Evolutionary conservation across 768 basidiomycete species (phyloP), one percentile per base, ranked within the genome.

Genomic region (Rhizopogon salebrosus): DNA sequence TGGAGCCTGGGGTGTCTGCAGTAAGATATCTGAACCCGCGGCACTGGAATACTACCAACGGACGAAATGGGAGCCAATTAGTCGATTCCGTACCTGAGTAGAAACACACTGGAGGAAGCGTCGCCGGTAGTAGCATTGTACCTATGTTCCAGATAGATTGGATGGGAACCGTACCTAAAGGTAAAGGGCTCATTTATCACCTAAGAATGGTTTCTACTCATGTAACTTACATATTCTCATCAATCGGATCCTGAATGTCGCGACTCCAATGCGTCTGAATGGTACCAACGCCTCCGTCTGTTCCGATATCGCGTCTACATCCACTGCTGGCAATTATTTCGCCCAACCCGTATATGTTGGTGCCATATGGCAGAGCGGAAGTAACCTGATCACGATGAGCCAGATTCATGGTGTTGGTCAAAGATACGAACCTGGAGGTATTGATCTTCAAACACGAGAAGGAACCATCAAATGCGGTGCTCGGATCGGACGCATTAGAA

Each of bases 301-400:
- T 70, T 24, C 77, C 78, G 27, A 85, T 73, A 54, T 83, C 77
- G 29, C 85, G 74, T 36, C 86, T 71, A 64, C 86, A 83, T 4
- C 86, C 86, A 53, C 83, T 84, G 61, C 80, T 81, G 1, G 84
- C 76, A 8, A 87, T 70, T 1, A 82, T 80, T 64, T 92, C 88
- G 2, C 89, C 87, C 36, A 91, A 67, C 3, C 89, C 89, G 58
- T 90, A 91, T 41, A 92, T 77, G 58, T 91, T 90, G 3, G 87
- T 76, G 35, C 76, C 72, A 4, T 75, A 62, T 0, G 89, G 86
- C 1, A 91, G 70, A 0, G 83, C 76, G 5, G 86, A 87, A 0
- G 86, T 71, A 16, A 92, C 57, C 82, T 83, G 55, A 39, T 3
- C 26, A 14, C 34, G n/a, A 31, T 41, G 4, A 43, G 14, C 38